phyloP scores from a whole-genome alignment of 202 grass and related monocot genomes.

The Dendrocalamus latiflorus region DNA sequence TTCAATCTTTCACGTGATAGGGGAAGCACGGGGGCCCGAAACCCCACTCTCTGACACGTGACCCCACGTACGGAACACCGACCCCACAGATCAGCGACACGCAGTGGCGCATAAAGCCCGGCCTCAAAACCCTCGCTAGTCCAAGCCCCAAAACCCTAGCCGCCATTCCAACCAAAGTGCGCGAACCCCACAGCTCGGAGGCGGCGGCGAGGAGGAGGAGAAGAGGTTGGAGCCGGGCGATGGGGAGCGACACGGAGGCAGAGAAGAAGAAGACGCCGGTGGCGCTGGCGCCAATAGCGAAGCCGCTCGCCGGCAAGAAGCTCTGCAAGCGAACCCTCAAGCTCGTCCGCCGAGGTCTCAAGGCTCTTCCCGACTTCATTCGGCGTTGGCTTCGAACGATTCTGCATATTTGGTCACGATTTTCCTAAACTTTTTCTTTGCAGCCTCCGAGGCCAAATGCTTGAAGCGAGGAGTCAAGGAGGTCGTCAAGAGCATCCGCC shows the following conservation, averaged over 20 bases:
- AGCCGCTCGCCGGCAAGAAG: conserved; percentile 77
- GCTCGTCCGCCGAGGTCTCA: conserved; percentile 44
- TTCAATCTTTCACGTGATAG: background rate
- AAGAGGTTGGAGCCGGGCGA: background rate
- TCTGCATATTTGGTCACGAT: background rate
- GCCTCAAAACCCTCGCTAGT: background rate
- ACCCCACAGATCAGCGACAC: background rate
- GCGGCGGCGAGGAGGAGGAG: background rate
- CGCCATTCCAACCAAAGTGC: conserved; percentile 18
- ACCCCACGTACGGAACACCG: background rate
- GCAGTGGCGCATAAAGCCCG: background rate
- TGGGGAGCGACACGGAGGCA: conserved; percentile 83
- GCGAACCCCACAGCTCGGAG: conserved; percentile 38
- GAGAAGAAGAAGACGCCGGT: conserved; percentile 66
- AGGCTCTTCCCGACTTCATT: background rate
- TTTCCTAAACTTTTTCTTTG: background rate
- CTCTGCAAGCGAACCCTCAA: conserved; percentile 72
- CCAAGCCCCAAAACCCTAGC: conserved; percentile 21
- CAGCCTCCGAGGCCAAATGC: conserved; percentile 84
- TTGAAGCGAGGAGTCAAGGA: conserved; percentile 94
- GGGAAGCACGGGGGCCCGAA: background rate
- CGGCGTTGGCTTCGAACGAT: background rate
- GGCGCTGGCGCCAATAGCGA: conserved; percentile 63
- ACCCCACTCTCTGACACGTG: background rate
- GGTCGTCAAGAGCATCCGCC: conserved; percentile 92